Evolutionary conservation across 345 rosid genomes (phyloP), one percentile per base, ranked within the genome.

Genomic region (Iberis pinnata): DNA sequence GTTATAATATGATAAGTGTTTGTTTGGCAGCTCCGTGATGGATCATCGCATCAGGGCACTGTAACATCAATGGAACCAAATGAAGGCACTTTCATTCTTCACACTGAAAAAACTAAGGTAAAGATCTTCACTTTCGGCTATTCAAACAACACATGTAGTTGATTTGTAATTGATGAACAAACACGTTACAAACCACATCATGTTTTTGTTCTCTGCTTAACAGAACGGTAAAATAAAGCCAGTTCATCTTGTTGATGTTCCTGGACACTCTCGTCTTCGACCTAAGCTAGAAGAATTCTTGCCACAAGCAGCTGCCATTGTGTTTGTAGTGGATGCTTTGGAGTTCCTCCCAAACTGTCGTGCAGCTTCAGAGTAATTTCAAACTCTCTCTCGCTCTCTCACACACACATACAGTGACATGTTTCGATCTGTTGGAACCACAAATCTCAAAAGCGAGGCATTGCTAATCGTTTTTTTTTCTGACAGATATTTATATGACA

Each of bases 31-130:
- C 95, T 87, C 49, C 86, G 85, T 17, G 98, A 90, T 76, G 98
- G 92, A 37, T 78, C 92, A 39, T 68, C 84, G 0, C 95, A 87
- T 70, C 87, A 73, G 63, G 95, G 89, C 10, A 82, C 95, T 59
- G 98, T 87, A 18, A 87, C 95, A 37, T 90, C 98, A 6, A 84
- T 90, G 98, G 98, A 90, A 63, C 88, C 89, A 9, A 90, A 87
- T 71, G 96, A 90, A 73, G 89, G 80, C 48, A 80, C 80, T 58
- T 90, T 87, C 38, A 49, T 78, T 44, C 40, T 87, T 24, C 82
- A 82, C 75, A 55, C 89, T 44, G 96, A 87, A 73, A 76, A 64
- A 42, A 38, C 72, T 3, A 78, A 81, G 95, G 98, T 84, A 49
- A 47, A 56, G 41, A 52, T 45, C 18, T 8, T 41, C 64, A 6